These are phyloP conservation scores for Mycena belliarum DNA, from an alignment of 768 basidiomycete species.

Conservation along the genomic window DNA sequence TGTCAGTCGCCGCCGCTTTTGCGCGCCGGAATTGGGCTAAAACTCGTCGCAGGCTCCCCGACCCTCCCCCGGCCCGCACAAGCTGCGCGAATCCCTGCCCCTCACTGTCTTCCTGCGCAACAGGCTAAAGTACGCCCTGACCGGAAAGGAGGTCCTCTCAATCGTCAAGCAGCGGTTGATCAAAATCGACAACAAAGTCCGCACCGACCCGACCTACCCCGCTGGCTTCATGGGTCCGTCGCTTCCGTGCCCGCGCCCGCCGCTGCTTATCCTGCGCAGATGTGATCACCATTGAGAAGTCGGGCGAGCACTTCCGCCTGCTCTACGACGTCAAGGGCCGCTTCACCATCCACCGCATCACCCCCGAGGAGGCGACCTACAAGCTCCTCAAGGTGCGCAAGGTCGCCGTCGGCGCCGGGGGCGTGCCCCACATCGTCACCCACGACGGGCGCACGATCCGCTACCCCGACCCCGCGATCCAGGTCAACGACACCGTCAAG, in stretches of 20 bases:
- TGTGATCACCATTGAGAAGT: conserved; percentile 96
- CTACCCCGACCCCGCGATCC: conserved; percentile 95
- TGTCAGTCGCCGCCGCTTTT: conserved; percentile 48
- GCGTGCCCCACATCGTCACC: conserved; percentile 96
- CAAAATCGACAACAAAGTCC: conserved; percentile 98
- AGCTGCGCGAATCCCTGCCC: conserved; percentile 97
- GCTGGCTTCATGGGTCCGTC: conserved; percentile 93
- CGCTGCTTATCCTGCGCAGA: conserved; percentile 47
- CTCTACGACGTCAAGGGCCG: conserved; percentile 99
- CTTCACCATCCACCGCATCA: conserved; percentile 99
- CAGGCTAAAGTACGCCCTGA: conserved; percentile 98
- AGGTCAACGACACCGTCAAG: conserved; percentile 96
- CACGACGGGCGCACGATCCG: conserved; percentile 99
- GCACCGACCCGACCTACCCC: conserved; percentile 96
- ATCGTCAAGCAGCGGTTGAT: conserved; percentile 96
- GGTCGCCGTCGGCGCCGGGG: conserved; percentile 88
- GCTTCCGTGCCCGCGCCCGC: not conserved
- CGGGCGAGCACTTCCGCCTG: conserved; percentile 98
- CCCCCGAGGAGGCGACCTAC: conserved; percentile 93
- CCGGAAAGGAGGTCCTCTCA: conserved; percentile 90
- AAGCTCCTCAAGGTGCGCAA: conserved; percentile 95
- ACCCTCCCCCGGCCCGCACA: conserved; percentile 98
- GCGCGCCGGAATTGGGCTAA: not conserved
- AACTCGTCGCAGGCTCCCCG: conserved; percentile 72
- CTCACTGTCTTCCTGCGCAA: conserved; percentile 97